phyloP scores from a whole-genome alignment of 169 alveolate genomes.

The Eimeria necatrix region DNA sequence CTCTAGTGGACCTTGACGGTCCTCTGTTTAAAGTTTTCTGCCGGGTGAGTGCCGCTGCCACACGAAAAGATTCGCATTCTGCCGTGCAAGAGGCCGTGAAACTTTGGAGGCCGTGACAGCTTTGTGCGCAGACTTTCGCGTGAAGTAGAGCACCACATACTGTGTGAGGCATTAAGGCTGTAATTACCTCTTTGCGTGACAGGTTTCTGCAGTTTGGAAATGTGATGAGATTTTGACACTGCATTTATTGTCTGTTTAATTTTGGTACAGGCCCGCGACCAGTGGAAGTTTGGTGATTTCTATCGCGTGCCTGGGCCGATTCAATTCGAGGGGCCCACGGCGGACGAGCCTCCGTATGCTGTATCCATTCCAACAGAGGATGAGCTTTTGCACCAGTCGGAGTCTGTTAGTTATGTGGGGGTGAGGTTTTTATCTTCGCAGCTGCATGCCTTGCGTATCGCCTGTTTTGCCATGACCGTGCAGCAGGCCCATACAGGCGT shows the following conservation, averaged over 20 bases:
- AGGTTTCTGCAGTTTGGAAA: not conserved
- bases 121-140: no score
- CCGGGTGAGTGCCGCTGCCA: conserved; percentile 81
- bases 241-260: not conserved
- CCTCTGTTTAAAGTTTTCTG: conserved; percentile 93
- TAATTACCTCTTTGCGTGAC: no score
- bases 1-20: conserved; percentile 96
- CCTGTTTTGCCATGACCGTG: not conserved
- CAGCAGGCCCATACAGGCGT: no score
- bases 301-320: conserved; percentile 98
- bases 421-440: not conserved
- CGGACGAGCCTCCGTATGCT: conserved; percentile 73
- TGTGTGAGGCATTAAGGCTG: no score
- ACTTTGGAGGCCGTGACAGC: no score
- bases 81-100: conserved; percentile 52
- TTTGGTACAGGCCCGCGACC: conserved; percentile 89
- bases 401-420: conserved; percentile 54
- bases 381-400: conserved; percentile 76
- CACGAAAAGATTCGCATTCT: not conserved
- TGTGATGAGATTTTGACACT: not conserved
- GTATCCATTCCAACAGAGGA: conserved; percentile 68
- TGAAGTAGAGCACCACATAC: no score
- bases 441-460: not conserved
- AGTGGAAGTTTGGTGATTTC: conserved; percentile 96
- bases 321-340: conserved; percentile 89